Conservation (phyloP, 208 protist genomes). For the Angomonas deanei region DNA sequence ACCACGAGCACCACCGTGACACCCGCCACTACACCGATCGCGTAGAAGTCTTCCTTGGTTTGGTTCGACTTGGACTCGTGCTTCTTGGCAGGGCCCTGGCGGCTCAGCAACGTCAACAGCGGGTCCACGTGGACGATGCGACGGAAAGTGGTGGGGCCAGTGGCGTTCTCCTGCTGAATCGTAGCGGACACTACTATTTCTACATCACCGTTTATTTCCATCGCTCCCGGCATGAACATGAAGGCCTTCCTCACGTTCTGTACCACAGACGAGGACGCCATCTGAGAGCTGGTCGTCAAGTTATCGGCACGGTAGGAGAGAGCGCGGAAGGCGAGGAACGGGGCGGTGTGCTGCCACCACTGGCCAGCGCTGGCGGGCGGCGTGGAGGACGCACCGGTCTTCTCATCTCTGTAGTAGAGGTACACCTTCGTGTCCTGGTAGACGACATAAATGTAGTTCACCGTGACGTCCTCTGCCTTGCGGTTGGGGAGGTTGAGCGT, state of each 20-base stretch:
- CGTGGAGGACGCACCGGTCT: slow-evolving; percentile 24
- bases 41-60: slow-evolving; percentile 42
- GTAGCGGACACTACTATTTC: slow-evolving; percentile 54
- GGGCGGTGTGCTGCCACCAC: slow-evolving; percentile 71
- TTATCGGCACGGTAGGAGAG: slow-evolving; percentile 26
- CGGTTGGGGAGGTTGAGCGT: slow-evolving; percentile 46
- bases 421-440: slow-evolving; percentile 44
- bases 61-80: neutral
- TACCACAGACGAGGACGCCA: slow-evolving; percentile 14
- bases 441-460: slow-evolving; percentile 38
- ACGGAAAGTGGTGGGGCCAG: slow-evolving; percentile 44
- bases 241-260: slow-evolving; percentile 56
- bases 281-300: slow-evolving; percentile 28
- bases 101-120: slow-evolving; percentile 62
- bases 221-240: slow-evolving; percentile 65
- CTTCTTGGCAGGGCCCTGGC: slow-evolving; percentile 37
- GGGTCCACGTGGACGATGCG: slow-evolving; percentile 65
- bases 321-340: slow-evolving; percentile 75
- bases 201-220: slow-evolving; percentile 37
- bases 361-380: slow-evolving; percentile 23
- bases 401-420: slow-evolving; percentile 54
- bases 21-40: slow-evolving; percentile 42
- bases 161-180: slow-evolving; percentile 19
- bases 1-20: slow-evolving; percentile 48
- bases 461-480: slow-evolving; percentile 27